These are phyloP conservation scores for Wickerhamomyces silvicola DNA, from an alignment of 805 yeast genomes.

Conservation along the genomic window DNA sequence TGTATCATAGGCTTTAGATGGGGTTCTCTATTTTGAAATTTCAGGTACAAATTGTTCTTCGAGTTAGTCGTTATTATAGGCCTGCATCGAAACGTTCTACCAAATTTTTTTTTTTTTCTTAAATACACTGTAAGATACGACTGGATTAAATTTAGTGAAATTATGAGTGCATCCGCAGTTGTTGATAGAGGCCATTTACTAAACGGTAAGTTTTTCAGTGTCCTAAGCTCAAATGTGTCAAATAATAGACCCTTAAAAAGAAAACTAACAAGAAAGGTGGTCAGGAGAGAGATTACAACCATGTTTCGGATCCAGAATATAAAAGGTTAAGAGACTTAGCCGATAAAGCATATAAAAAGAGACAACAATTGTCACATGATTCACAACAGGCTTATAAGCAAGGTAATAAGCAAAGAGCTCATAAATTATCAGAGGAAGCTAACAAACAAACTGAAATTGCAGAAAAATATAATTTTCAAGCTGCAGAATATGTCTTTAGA, in stretches of 20 bases:
- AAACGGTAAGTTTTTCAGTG: neutral
- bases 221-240: too few relatives aligned
- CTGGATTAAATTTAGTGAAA: neutral
- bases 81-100: too few relatives aligned
- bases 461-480: conserved; percentile 65
- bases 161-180: conserved; percentile 5
- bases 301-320: conserved; percentile 63
- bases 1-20: too few relatives aligned
- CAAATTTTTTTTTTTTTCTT: conserved; percentile 1
- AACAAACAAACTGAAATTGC: conserved; percentile 54
- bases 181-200: conserved; percentile 4
- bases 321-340: conserved; percentile 61
- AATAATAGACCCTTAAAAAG: neutral
- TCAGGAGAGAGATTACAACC: conserved; percentile 54
- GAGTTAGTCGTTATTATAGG: too few relatives aligned
- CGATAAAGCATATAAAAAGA: conserved; percentile 52
- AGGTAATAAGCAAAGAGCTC: conserved; percentile 73
- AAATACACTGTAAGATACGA: neutral
- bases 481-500: conserved; percentile 84
- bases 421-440: conserved; percentile 62
- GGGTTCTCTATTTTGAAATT: too few relatives aligned
- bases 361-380: conserved; percentile 48
- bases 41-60: too few relatives aligned
- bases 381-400: conserved; percentile 72
- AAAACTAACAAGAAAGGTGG: conserved; percentile 6